Conservation (phyloP, 345 rosid species). For the Sonneratia alba region DNA sequence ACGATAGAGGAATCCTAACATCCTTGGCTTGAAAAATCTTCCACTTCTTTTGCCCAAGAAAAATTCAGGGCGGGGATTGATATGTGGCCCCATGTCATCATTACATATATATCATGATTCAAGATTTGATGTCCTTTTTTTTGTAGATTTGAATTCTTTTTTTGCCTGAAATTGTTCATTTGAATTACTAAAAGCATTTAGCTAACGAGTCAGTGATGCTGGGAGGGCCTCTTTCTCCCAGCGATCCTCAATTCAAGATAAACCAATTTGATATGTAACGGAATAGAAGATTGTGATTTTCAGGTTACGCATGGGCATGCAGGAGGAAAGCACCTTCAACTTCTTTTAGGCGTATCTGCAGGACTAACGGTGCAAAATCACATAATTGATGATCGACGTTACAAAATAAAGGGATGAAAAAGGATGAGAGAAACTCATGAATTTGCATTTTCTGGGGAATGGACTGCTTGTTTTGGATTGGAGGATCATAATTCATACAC, state of each 20-base stretch:
- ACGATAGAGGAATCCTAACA: too few species aligned
- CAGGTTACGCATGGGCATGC: slow-evolving; percentile 16
- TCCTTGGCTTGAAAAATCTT: too few species aligned
- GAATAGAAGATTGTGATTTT: neutral
- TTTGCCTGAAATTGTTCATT: neutral
- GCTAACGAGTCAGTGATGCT: neutral
- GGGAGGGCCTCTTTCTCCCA: neutral
- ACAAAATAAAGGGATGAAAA: neutral
- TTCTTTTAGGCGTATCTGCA: neutral
- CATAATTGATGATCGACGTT: neutral
- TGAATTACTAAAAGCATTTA: neutral
- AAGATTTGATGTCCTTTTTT: slow-evolving; percentile 13
- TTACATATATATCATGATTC: slow-evolving; percentile 29
- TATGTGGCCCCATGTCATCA: slow-evolving; percentile 37
- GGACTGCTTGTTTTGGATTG: neutral
- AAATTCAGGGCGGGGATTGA: neutral
- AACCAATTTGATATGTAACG: neutral
- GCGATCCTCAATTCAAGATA: neutral
- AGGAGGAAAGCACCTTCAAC: slow-evolving; percentile 10
- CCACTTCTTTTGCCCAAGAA: too few species aligned
- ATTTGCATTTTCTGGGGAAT: neutral
- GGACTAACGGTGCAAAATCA: neutral
- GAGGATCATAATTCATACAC: neutral
- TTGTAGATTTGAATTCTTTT: neutral
- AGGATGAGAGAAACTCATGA: too few species aligned